Conservation (phyloP, 2,329 filamentous ascomycete species). For the Saccharata proteae region DNA sequence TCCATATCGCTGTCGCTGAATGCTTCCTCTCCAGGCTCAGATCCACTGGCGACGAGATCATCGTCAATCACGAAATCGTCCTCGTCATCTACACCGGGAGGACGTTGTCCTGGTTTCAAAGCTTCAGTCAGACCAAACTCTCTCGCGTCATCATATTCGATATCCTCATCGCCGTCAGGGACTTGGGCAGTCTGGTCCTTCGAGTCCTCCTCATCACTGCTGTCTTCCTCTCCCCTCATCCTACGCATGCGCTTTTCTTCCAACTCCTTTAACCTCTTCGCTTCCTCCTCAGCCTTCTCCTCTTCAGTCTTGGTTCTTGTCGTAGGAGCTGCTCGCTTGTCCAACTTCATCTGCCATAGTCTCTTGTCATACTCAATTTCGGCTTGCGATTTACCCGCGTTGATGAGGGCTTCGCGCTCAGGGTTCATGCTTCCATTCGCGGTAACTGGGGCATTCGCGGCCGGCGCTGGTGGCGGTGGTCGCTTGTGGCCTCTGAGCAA, state of each 20-base stretch:
- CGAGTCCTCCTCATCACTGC: constrained; percentile 52
- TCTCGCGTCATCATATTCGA: constrained; percentile 41
- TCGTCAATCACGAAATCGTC: constrained; percentile 90
- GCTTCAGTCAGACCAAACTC: constrained; percentile 46
- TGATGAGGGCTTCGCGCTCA: constrained; percentile 49
- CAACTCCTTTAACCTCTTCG: constrained; percentile 61
- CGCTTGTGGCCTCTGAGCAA: constrained; percentile 51
- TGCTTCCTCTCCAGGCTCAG: constrained; percentile 30
- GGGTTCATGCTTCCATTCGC: constrained; percentile 39
- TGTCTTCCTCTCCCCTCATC: constrained; percentile 75
- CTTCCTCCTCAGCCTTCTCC: constrained; percentile 68
- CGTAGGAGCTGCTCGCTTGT: constrained; percentile 73
- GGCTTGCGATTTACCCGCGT: constrained; percentile 47
- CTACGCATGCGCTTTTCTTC: constrained; percentile 72
- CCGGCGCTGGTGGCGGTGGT: constrained; percentile 33
- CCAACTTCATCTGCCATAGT: constrained; percentile 69
- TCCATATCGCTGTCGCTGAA: constrained; percentile 21
- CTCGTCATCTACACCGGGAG: constrained; percentile 60
- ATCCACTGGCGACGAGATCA: constrained; percentile 72
- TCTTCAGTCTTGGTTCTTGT: constrained; percentile 87
- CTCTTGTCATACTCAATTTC: constrained; percentile 83
- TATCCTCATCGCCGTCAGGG: constrained; percentile 21
- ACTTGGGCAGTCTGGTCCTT: constrained; percentile 21
- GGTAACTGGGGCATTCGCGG: constrained; percentile 21
- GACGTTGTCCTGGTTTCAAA: too few relatives aligned